Conservation (phyloP, 257 asterid species). For the Ajuga chamaepitys region DNA sequence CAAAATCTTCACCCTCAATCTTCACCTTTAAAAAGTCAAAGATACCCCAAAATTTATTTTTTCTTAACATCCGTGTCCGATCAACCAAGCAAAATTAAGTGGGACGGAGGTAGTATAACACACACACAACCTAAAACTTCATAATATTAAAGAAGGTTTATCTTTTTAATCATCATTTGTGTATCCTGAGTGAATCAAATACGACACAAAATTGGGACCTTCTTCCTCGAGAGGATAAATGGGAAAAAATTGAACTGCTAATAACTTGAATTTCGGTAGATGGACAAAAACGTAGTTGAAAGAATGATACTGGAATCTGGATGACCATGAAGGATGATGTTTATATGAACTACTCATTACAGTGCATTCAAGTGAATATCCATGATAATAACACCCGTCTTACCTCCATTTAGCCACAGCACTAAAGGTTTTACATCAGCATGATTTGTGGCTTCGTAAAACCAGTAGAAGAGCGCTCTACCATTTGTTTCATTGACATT, state of each 20-base stretch:
- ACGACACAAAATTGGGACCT: background rate
- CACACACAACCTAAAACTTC: background rate
- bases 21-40: too few species aligned
- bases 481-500: constrained; percentile 55
- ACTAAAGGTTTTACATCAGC: constrained; percentile 72
- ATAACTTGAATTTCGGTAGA: background rate
- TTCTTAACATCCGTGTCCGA: too few species aligned
- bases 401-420: constrained; percentile 98
- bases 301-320: background rate
- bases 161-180: background rate
- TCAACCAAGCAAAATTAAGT: too few species aligned
- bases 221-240: background rate
- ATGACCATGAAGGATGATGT: background rate
- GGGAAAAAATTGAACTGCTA: background rate
- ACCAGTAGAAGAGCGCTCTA: constrained; percentile 88
- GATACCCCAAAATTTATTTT: too few species aligned
- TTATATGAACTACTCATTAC: background rate
- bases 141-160: background rate
- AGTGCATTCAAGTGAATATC: background rate
- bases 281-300: constrained; percentile 10
- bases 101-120: too few species aligned
- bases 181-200: background rate
- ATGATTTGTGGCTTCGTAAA: constrained; percentile 52
- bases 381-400: constrained; percentile 20
- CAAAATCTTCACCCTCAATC: too few species aligned